phyloP scores from a whole-genome alignment of 176 grass and related monocot genomes.

The Poa annua region DNA sequence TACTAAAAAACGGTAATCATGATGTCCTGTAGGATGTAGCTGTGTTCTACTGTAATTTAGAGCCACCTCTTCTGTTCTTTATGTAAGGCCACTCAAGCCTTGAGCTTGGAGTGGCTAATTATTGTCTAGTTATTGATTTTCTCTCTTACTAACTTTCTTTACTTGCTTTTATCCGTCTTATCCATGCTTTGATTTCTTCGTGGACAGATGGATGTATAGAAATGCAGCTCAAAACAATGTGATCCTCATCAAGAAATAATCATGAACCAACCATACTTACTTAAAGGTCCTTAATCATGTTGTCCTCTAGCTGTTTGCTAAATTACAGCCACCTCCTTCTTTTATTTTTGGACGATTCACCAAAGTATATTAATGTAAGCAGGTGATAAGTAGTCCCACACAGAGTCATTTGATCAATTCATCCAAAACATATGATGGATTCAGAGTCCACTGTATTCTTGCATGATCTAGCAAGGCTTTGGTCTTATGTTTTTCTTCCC shows the following conservation, averaged over 20 bases:
- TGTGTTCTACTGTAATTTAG: neutral
- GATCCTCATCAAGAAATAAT: slow-evolving; percentile 12
- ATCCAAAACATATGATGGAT: neutral
- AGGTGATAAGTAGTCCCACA: neutral
- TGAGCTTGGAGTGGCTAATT: slow-evolving; percentile 26
- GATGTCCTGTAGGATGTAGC: neutral
- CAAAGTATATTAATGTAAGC: slow-evolving; percentile 1
- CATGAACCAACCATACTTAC: slow-evolving; percentile 30
- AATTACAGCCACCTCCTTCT: neutral
- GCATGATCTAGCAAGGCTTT: neutral
- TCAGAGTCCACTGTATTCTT: neutral
- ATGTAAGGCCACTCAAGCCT: neutral
- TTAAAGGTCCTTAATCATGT: slow-evolving; percentile 37
- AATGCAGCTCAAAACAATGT: neutral
- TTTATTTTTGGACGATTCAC: slow-evolving; percentile 28
- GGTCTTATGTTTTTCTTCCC: neutral
- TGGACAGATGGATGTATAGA: neutral
- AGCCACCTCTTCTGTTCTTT: neutral
- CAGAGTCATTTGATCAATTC: neutral
- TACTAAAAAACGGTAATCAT: neutral
- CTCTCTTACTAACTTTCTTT: neutral
- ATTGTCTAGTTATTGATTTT: neutral
- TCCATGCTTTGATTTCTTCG: slow-evolving; percentile 9
- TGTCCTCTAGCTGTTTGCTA: slow-evolving; percentile 22
- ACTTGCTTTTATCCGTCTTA: neutral